A percentile compares a stretch with the other conserved stretches of the same genome.
phyloP scores from a whole-genome alignment of 345 rosid species.

The Gossypioides kirkii region DNA sequence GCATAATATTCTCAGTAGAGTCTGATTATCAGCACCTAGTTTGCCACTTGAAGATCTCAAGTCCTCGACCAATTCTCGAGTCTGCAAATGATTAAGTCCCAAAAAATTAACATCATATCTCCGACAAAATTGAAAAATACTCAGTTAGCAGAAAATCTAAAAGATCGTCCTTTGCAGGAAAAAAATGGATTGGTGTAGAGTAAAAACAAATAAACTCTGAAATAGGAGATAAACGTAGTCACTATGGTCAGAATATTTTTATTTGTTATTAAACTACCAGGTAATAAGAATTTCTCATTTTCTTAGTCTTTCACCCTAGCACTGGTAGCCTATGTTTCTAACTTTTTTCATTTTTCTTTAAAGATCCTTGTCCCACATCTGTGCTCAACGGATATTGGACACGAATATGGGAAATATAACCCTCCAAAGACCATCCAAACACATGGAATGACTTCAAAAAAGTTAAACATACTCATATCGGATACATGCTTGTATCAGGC shows the following conservation, averaged over 20 bases:
- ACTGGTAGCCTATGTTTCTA: too few species aligned
- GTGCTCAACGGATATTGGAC: not conserved
- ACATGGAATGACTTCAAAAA: not conserved
- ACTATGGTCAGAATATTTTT: not conserved
- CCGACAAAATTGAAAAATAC: not conserved
- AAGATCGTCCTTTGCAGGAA: not conserved
- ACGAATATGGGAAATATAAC: not conserved
- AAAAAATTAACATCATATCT: not conserved
- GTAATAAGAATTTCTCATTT: too few species aligned
- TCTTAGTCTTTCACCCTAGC: not conserved
- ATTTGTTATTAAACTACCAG: not conserved
- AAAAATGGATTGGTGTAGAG: not conserved
- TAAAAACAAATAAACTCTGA: not conserved
- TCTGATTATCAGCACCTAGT: conserved; percentile 75
- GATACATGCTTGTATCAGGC: not conserved
- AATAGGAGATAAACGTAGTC: not conserved
- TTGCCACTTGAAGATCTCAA: conserved; percentile 64
- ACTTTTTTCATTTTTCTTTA: too few species aligned
- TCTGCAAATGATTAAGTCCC: conserved; percentile 36
- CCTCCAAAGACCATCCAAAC: not conserved
- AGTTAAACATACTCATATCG: not conserved
- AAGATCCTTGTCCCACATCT: not conserved
- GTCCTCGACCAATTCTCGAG: conserved; percentile 79
- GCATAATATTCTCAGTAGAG: conserved; percentile 72
- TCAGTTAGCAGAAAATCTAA: not conserved